Percentiles rank a stretch among this genome's conserved stretches.
phyloP scores from a whole-genome alignment of 2,329 filamentous ascomycete genomes.

The Arachnomyces sp. region DNA sequence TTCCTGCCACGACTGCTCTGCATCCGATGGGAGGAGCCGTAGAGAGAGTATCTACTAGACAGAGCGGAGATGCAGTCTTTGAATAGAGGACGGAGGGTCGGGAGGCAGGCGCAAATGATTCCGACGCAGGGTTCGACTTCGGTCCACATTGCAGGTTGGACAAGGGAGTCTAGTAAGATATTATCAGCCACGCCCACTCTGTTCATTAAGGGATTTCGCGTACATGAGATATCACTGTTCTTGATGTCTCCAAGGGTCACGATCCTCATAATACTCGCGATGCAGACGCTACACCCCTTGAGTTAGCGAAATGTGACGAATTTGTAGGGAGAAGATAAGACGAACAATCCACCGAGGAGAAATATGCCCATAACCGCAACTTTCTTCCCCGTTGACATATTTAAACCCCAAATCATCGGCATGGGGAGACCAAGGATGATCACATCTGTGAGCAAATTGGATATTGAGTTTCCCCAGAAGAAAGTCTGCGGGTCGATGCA shows the following conservation, averaged over 20 bases:
- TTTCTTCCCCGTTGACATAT: slow-evolving; percentile 19
- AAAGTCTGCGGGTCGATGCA: slow-evolving; percentile 17
- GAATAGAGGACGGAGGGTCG: slow-evolving; percentile 26
- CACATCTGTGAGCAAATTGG: slow-evolving; percentile 21
- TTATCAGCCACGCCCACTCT: too few relatives aligned
- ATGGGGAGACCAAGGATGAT: slow-evolving; percentile 17
- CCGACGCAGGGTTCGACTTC: slow-evolving; percentile 27
- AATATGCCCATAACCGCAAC: slow-evolving; percentile 17
- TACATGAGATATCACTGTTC: slow-evolving; percentile 26
- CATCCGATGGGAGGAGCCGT: too few relatives aligned
- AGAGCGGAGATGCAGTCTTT: too few relatives aligned
- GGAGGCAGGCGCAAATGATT: slow-evolving; percentile 31
- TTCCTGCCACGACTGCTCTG: too few relatives aligned
- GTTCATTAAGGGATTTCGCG: too few relatives aligned
- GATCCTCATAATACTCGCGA: slow-evolving; percentile 37
- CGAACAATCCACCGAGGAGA: slow-evolving; percentile 18
- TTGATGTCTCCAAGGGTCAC: slow-evolving; percentile 8
- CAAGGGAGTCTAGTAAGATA: too few relatives aligned
- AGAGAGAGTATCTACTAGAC: too few relatives aligned
- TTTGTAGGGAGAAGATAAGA: neutral
- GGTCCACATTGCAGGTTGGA: slow-evolving; percentile 18
- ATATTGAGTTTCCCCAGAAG: slow-evolving; percentile 15
- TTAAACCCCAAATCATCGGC: slow-evolving; percentile 15
- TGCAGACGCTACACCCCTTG: slow-evolving; percentile 21
- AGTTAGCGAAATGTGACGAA: neutral